Conservation (phyloP, 2,329 filamentous ascomycete genomes). For the Penicillium concentricum region DNA sequence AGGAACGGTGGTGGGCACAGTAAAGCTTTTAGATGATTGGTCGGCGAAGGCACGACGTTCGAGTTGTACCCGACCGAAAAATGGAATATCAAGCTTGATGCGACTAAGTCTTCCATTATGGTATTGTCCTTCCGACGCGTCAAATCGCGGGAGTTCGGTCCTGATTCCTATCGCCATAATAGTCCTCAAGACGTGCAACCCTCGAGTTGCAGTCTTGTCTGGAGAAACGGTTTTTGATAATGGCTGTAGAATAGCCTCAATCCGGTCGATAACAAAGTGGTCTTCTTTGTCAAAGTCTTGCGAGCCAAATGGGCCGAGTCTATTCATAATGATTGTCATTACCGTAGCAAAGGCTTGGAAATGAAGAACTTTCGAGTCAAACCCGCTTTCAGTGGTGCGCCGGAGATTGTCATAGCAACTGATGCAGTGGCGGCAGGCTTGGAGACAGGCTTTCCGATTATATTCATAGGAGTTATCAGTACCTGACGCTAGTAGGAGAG, state of each 20-base stretch:
- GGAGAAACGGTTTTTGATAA: not conserved
- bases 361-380: constrained; percentile 11
- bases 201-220: constrained; percentile 9
- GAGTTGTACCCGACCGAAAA: constrained; percentile 11
- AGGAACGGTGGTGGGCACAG: not conserved
- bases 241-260: not conserved
- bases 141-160: not conserved
- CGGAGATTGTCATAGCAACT: constrained; percentile 9
- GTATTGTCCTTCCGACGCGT: not conserved
- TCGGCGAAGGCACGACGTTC: not conserved
- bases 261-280: not conserved
- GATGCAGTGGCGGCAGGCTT: constrained; percentile 9
- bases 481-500: constrained; percentile 4
- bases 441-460: constrained; percentile 6
- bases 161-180: constrained; percentile 3
- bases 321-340: constrained; percentile 10
- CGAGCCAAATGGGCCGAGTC: not conserved
- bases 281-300: not conserved
- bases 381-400: not conserved
- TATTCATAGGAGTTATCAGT: not conserved
- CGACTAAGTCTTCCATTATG: not conserved
- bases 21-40: not conserved
- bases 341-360: constrained; percentile 15
- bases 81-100: constrained; percentile 14
- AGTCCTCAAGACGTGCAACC: constrained; percentile 1